phyloP scores from a whole-genome alignment of 768 basidiomycete species.

The Suillus paluster region DNA sequence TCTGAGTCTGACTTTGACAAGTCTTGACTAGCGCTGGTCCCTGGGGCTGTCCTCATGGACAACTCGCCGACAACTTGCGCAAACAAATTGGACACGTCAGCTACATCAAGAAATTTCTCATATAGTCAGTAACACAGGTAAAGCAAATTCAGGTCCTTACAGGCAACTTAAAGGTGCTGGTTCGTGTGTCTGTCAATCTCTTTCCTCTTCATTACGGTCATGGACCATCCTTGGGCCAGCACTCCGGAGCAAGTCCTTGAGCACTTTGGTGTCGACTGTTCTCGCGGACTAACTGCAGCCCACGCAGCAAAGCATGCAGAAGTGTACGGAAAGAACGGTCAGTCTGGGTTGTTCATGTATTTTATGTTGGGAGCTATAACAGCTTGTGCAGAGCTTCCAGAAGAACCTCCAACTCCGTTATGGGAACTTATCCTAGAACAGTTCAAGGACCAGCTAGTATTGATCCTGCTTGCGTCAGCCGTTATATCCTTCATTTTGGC shows the following conservation, averaged over 20 bases:
- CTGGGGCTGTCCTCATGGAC: background rate
- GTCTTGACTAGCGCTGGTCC: too few relatives aligned
- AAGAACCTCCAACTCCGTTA: constrained; percentile 87
- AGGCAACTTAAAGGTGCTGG: background rate
- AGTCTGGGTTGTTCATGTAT: constrained; percentile 18
- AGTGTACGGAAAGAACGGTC: constrained; percentile 88
- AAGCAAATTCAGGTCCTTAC: background rate
- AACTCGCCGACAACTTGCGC: constrained; percentile 10
- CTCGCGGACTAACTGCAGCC: constrained; percentile 63
- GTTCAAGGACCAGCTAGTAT: constrained; percentile 98
- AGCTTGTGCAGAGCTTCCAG: constrained; percentile 74
- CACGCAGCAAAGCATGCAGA: constrained; percentile 76
- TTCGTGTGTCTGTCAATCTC: constrained; percentile 9
- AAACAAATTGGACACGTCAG: constrained; percentile 22
- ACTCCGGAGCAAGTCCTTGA: constrained; percentile 70
- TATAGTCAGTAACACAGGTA: background rate
- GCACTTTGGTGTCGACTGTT: constrained; percentile 69
- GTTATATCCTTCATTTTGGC: constrained; percentile 93
- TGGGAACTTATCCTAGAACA: constrained; percentile 98
- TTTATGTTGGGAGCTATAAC: background rate
- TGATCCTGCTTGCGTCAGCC: constrained; percentile 94
- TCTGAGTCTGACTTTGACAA: too few relatives aligned
- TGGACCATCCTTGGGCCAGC: constrained; percentile 83
- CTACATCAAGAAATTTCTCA: constrained; percentile 12
- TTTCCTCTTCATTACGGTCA: constrained; percentile 34